These are phyloP conservation scores for Penicillium samsonianum DNA, from an alignment of 495 filamentous ascomycete species.

Conservation along the genomic window DNA sequence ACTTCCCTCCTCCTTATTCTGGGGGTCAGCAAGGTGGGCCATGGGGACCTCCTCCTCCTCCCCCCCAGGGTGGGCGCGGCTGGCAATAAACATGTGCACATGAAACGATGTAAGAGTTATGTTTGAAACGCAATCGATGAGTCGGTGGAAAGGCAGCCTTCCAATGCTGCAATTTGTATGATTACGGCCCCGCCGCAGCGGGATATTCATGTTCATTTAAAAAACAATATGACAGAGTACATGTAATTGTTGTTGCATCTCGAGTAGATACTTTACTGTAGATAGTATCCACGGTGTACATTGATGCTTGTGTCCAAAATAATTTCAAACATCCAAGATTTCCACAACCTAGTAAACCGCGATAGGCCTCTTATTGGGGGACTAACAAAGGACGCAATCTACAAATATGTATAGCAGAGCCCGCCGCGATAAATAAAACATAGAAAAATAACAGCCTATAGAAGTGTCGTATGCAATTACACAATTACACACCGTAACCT, in stretches of 20 bases:
- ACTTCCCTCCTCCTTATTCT: conserved; percentile 41
- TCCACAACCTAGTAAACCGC: too few relatives aligned
- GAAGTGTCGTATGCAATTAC: conserved; percentile 2
- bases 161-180: background rate
- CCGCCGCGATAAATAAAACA: background rate
- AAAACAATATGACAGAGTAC: background rate
- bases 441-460: background rate
- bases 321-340: background rate
- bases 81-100: conserved; percentile 24
- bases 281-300: too few relatives aligned
- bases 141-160: background rate
- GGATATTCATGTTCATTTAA: background rate
- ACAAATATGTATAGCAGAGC: background rate
- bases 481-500: background rate
- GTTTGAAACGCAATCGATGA: background rate
- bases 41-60: conserved; percentile 22
- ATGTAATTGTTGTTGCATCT: background rate
- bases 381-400: background rate
- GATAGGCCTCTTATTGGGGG: too few relatives aligned
- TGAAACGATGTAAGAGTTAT: conserved; percentile 4
- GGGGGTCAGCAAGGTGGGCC: conserved; percentile 23
- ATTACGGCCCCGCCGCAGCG: background rate
- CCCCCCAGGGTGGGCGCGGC: conserved; percentile 24
- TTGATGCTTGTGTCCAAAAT: background rate
- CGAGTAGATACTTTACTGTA: background rate